Evolutionary conservation across 2,329 filamentous ascomycete genomes (phyloP).

Genomic region (Neoarthrinium moseri): DNA sequence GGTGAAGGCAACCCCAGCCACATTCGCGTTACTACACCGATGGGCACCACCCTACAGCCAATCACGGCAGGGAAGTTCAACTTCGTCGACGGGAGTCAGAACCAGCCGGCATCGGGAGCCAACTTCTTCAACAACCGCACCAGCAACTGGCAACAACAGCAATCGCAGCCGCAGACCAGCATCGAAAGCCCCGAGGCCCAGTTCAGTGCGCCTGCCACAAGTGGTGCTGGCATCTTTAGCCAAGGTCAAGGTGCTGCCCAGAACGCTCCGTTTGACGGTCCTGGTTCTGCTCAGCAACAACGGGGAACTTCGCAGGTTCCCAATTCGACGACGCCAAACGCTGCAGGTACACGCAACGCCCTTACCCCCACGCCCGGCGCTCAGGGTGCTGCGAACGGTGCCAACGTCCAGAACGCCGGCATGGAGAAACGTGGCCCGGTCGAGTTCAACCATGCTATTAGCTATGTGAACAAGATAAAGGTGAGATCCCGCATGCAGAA

Average conservation of each 20-base stretch:
- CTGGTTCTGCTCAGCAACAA: constrained; percentile 24
- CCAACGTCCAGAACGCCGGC: constrained; percentile 56
- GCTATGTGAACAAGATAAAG: constrained; percentile 99
- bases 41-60: constrained; percentile 92
- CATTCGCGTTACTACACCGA: constrained; percentile 94
- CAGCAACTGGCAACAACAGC: constrained; percentile 53
- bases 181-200: constrained; percentile 62
- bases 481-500: constrained; percentile 45
- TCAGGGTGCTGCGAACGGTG: constrained; percentile 61
- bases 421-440: constrained; percentile 89
- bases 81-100: constrained; percentile 37
- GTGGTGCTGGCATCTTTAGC: constrained; percentile 46
- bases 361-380: constrained; percentile 60
- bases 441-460: constrained; percentile 98
- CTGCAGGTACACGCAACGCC: constrained; percentile 49
- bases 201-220: constrained; percentile 59
- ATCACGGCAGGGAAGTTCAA: constrained; percentile 61
- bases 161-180: constrained; percentile 53
- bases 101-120: constrained; percentile 35
- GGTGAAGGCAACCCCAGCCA: constrained; percentile 90
- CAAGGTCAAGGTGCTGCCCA: constrained; percentile 31
- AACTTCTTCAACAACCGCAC: constrained; percentile 46
- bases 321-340: constrained; percentile 36
- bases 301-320: constrained; percentile 30
- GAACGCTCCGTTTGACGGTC: constrained; percentile 29